Percentiles rank a stretch among this genome's conserved stretches.
Evolutionary conservation across 2,329 filamentous ascomycete genomes (phyloP).

Genomic region (Cladosporium sp.): DNA sequence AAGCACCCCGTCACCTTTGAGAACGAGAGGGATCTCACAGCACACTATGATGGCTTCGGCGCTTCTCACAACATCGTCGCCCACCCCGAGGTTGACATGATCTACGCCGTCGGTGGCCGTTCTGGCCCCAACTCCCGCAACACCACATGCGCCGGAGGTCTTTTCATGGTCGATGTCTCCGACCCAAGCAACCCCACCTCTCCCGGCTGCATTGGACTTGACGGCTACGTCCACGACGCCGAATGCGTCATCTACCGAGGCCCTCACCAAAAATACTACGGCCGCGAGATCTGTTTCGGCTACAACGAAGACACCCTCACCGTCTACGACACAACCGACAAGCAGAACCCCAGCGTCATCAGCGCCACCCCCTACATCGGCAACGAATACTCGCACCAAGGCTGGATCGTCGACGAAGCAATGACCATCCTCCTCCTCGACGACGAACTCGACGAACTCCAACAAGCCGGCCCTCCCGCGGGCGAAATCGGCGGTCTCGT

Average conservation of each 20-base stretch:
- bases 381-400: slow-evolving; percentile 55
- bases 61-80: slow-evolving; percentile 49
- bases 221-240: slow-evolving; percentile 59
- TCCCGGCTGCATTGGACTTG: slow-evolving; percentile 50
- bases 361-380: slow-evolving; percentile 49
- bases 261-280: slow-evolving; percentile 45
- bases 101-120: slow-evolving; percentile 40
- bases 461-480: slow-evolving; percentile 23
- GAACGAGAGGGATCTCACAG: slow-evolving; percentile 38
- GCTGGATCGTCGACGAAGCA: slow-evolving; percentile 41
- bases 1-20: slow-evolving; percentile 35
- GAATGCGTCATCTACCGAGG: slow-evolving; percentile 55
- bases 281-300: slow-evolving; percentile 52
- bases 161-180: slow-evolving; percentile 56
- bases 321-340: slow-evolving; percentile 51
- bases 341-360: slow-evolving; percentile 36
- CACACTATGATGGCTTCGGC: slow-evolving; percentile 38
- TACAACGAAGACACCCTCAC: slow-evolving; percentile 52
- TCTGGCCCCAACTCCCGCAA: slow-evolving; percentile 35
- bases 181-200: slow-evolving; percentile 50
- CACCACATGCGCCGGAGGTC: slow-evolving; percentile 46
- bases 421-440: slow-evolving; percentile 46
- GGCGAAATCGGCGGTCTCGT: slow-evolving; percentile 39
- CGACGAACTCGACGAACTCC: slow-evolving; percentile 48
- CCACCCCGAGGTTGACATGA: slow-evolving; percentile 41